These are phyloP conservation scores for Telfairia occidentalis DNA, from an alignment of 331 rosid species.

Conservation along the genomic window DNA sequence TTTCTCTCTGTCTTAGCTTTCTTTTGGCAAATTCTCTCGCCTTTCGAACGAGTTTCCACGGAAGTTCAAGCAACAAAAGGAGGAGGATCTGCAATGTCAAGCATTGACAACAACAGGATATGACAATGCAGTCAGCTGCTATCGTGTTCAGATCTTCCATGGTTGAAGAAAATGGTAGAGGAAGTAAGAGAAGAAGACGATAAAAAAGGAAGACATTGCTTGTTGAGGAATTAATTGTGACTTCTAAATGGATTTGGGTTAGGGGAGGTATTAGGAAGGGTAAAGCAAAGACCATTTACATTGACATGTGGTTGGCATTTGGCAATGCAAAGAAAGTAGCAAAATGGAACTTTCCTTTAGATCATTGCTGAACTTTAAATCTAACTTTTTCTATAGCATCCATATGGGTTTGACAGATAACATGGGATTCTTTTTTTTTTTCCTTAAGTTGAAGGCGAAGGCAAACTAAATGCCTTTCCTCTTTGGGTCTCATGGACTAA, in stretches of 20 bases:
- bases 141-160: constrained; percentile 66
- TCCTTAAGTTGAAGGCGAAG: background rate
- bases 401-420: background rate
- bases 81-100: constrained; percentile 56
- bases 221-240: constrained; percentile 12
- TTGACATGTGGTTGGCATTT: constrained; percentile 18
- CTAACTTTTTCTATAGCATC: background rate
- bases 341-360: background rate
- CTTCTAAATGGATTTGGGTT: background rate
- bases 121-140: constrained; percentile 58
- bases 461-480: background rate
- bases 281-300: constrained; percentile 19
- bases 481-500: background rate
- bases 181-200: constrained; percentile 1
- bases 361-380: constrained; percentile 4
- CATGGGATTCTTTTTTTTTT: background rate
- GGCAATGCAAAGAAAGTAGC: background rate
- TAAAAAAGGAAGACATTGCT: constrained; percentile 7
- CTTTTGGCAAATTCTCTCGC: constrained; percentile 29
- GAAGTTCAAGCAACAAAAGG: constrained; percentile 49
- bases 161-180: constrained; percentile 7
- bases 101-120: constrained; percentile 87
- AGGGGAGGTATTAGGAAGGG: constrained; percentile 22
- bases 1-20: constrained; percentile 26
- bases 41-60: constrained; percentile 36